Base-by-base conservation (phyloP, 257 asterid genomes). In the Petrea volubilis region DNA sequence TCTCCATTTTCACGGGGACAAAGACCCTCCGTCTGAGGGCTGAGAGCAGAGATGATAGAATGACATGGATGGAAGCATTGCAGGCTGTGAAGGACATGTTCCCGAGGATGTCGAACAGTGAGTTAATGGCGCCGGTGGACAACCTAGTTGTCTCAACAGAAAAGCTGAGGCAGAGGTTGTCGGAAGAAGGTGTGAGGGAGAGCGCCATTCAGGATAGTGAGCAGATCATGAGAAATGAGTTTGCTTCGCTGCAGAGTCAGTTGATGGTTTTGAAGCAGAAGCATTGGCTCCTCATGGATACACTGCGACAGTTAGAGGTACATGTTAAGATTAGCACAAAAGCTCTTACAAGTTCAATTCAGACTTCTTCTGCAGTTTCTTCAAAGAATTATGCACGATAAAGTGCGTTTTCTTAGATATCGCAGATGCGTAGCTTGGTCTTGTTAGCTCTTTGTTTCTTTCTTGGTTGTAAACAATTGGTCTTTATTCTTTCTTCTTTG, bases 231-330 rank as follows among this genome's bases (percentile, higher is more conserved):
- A 88, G 76, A 78, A 82, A 76, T 69, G 99, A 94, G 83, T 91
- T 94, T 78, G 82, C 89, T 1, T 74, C 96, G 0, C 74, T 94
- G 81, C 98, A 91, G 79, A 86, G 77, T 71, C 98, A 89, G 80
- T 70, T 94, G 80, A 68, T 71, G 79, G 51, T 89, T 70, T 83
- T 89, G 84, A 89, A 86, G 87, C 96, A 90, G 88, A 94, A 91
- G 89, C 93, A 89, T 69, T 72, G 85, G 95, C 80, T 89, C 71
- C 91, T 89, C 67, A 74, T 74, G 77, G 99, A 94, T 83, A 85
- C 98, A 4, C 76, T 91, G 76, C 91, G 93, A 25, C 97, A 91
- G 84, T 81, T 94, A 77, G 99, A 94, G 99, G 97, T 94, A 94
- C 88, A 84, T 64, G 79, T 70, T 78, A 77, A 60, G 79, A 73